Evolutionary conservation across 768 basidiomycete species (phyloP), one percentile per base, ranked within the genome.

Genomic region (Pleurotus ostreatus): DNA sequence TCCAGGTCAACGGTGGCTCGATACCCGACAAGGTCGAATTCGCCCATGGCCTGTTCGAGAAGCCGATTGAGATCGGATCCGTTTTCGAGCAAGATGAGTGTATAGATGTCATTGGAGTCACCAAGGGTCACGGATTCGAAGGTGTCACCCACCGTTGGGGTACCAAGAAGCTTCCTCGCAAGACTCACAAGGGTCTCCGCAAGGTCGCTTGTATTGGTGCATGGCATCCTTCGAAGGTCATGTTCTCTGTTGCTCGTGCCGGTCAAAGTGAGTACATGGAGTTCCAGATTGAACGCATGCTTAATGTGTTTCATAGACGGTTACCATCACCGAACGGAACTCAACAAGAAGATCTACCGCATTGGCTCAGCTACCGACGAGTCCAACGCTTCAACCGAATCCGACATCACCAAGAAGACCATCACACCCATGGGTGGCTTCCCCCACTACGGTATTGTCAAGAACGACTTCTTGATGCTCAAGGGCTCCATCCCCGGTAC

Each of bases 201-300:
- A 98, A 99, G 81, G 97, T 99, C 61, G 96, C 96, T 70, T 96
- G 94, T 83, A 94, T 95, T 64, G 94, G 94, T 76, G 94, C 94
- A 70, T 96, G 93, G 93, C 94, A 96, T 82, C 94, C 94, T 71
- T 89, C 88, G 67, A 97, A 96, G 78, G 97, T 99, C 84, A 98
- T 98, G 96, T 98, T 94, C 86, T 95, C 94, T n/a, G 97, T 99
- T 66, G 97, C 95, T 59, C 95, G 97, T 82, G 95, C 97, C 64
- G 97, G 97, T 92, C 96, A 98, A 89, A 92, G 90, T 93, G 73
- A 65, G 92, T 80, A 34, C 11, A 34, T 34, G 30, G 7, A 1
- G 8, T 34, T 34, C 8, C 9, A 8, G 2, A 11, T 34, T 9
- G 7, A 34, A 9, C 1, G 9, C 8, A 9, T 34, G 1, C 30